A percentile compares a stretch with the other conserved stretches of the same genome.
Evolutionary conservation across 129 eudicot genomes (phyloP).

Genomic region (Saussurea involucrata): DNA sequence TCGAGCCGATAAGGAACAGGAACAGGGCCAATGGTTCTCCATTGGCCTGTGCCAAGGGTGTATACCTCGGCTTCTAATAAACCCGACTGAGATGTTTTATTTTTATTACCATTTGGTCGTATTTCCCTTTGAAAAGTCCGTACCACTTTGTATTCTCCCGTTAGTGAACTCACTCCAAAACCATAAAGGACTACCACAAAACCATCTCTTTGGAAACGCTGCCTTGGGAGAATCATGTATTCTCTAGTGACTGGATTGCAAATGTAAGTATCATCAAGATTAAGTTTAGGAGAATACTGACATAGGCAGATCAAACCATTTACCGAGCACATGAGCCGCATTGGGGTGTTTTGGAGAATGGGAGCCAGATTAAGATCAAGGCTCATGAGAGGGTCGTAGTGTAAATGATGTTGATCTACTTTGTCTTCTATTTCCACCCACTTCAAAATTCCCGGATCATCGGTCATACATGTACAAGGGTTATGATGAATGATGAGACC

Average conservation of each 20-base stretch:
- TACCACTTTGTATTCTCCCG: too few relatives aligned
- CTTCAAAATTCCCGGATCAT: conserved; percentile 9
- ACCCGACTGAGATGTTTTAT: too few relatives aligned
- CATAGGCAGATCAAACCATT: conserved; percentile 34
- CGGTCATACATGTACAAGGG: background rate
- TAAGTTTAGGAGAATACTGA: background rate
- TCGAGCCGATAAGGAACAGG: too few relatives aligned
- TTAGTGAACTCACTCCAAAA: too few relatives aligned
- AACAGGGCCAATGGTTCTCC: background rate
- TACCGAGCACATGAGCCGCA: conserved; percentile 27
- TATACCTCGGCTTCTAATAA: too few relatives aligned
- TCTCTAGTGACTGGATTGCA: conserved; percentile 52
- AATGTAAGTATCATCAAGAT: conserved; percentile 19
- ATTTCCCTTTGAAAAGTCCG: too few relatives aligned
- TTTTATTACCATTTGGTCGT: too few relatives aligned
- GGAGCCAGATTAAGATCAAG: conserved; percentile 13
- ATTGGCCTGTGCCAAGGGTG: too few relatives aligned
- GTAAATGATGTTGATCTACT: conserved; percentile 4
- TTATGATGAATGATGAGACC: conserved; percentile 24
- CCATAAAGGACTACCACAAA: background rate
- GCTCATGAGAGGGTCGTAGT: conserved; percentile 6
- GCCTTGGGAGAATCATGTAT: conserved; percentile 25
- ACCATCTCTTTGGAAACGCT: background rate
- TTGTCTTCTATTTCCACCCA: conserved; percentile 19
- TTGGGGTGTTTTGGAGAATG: background rate